Base-by-base conservation (phyloP, 116 monocot genomes). In the Thalassia testudinum region DNA sequence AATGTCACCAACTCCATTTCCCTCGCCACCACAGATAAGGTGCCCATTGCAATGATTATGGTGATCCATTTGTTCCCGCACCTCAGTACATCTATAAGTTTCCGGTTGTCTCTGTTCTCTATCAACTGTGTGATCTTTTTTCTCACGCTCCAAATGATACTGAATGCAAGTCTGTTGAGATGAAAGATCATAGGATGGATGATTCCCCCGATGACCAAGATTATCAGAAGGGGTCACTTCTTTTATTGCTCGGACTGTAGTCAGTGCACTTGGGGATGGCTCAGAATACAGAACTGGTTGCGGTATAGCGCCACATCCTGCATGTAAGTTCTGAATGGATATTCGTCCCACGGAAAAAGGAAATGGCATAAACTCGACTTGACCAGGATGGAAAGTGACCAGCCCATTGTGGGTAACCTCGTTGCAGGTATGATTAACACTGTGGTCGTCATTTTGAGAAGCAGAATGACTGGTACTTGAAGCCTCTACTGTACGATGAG, bases 311-410 rank as follows among this genome's bases (percentile, higher is more conserved):
- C 30, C 30, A 5, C 30, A 5, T 34, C 30, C 3, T 34, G 30
- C 30, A n/a, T n/a, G 30, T 5, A 34, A 10, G 30, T 3, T 34
- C 6, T 34, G 3, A 10, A 10, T 34, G 30, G 30, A 34, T 3
- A 34, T 34, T 34, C 30, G 30, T 34, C n/a, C n/a, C n/a, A n/a
- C n/a, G n/a, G n/a, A n/a, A 52, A 72, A 58, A 52, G 79, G 75
- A 63, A 80, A 51, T 23, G 77, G 78, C 30, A 82, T 71, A 52
- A 78, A 65, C 48, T 72, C 75, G 54, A 59, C 47, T 19, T 66
- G 82, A 45, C 66, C 47, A 26, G 59, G 62, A 49, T 34, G 59
- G 53, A 49, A 56, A 49, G 21, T 8, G n/a, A n/a, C n/a, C 23
- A 49, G 25, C 6, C 30, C 30, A 34, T 34, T 34, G 3, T 34